Base-by-base conservation (phyloP, 2,329 filamentous ascomycete genomes). In the Fusarium sublunatum region DNA sequence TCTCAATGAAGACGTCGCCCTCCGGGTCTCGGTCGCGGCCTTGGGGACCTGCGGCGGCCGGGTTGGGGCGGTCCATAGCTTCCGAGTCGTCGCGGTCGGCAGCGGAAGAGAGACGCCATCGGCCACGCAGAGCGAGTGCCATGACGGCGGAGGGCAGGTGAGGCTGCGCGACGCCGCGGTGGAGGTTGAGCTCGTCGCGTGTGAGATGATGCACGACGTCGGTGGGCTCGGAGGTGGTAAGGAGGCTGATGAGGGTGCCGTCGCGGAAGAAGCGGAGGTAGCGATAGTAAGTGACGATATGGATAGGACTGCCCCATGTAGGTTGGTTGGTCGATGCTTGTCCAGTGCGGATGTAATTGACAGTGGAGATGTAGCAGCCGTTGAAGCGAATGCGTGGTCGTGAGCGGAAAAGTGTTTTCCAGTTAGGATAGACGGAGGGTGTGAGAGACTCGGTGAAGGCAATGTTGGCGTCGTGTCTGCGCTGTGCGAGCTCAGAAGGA, bases 221-320 rank as follows among this genome's bases (percentile, higher is more conserved):
- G n/a, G 84, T 78, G 1, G 95, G 95, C 73, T 97, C 92, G 6
- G 85, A 78, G 1, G 91, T 96, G 1, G 91, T 92, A 32, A 96
- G 83, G 2, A 99, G 83, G 50, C 88, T 92, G 57, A 98, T 88
- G 64, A 85, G 87, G 2, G 90, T 90, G 26, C 95, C 95, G 75
- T 98, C 92, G 24, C 93, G 91, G 79, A 95, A 95, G 80, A 99
- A 95, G 49, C 95, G 91, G 4, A 99, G 85, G 77, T 98, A 99
- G 55, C 95, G 92, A 79, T 96, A 99, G 79, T 98, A 99, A 1
- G 95, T 99, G 44, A 99, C 93, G 56, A 98, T 96, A 74, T 96
- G 93, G 32, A 98, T 90, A 8, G 93, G 93, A 31, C 86, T 89
- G 70, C 81, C 81, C 92, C 93, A 97, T 2, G 91, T 89, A 15